These are phyloP conservation scores for Pseudocercospora musae DNA, from an alignment of 2,329 filamentous ascomycete genomes.

Conservation along the genomic window DNA sequence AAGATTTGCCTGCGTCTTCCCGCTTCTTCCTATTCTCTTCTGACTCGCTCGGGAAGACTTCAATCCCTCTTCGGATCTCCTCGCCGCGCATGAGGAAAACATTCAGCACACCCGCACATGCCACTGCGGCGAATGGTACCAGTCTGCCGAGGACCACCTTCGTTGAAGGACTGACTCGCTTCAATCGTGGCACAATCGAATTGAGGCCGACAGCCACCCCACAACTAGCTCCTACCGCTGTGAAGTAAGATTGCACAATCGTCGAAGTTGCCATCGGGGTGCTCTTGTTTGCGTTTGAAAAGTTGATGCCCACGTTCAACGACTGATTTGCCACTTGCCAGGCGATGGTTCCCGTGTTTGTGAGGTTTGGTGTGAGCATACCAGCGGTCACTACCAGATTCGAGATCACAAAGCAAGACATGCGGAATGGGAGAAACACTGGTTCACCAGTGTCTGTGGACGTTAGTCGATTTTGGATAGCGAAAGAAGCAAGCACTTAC, in stretches of 20 bases:
- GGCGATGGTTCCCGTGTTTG: conserved; percentile 78
- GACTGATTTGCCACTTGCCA: conserved; percentile 98
- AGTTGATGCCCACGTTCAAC: conserved; percentile 97
- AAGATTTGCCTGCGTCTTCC: conserved; percentile 30
- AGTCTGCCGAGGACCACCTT: conserved; percentile 76
- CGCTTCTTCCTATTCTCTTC: conserved; percentile 63
- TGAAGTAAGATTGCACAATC: conserved; percentile 82
- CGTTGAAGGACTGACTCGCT: conserved; percentile 69
- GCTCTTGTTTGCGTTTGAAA: conserved; percentile 96
- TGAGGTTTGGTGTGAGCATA: conserved; percentile 88
- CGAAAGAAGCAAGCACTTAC: conserved; percentile 50
- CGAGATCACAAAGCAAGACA: conserved; percentile 92
- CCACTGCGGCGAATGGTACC: conserved; percentile 93
- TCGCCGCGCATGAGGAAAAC: conserved; percentile 97
- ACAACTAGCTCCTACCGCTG: conserved; percentile 90
- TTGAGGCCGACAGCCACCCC: conserved; percentile 91
- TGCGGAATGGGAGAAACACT: conserved; percentile 91
- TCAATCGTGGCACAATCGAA: conserved; percentile 79
- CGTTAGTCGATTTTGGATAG: not conserved
- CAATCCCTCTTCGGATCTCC: conserved; percentile 89
- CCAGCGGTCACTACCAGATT: conserved; percentile 93
- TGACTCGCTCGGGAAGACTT: conserved; percentile 80
- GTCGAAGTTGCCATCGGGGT: conserved; percentile 77
- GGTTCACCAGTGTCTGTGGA: conserved; percentile 79
- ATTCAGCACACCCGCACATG: conserved; percentile 85